These are phyloP conservation scores for Pichia inconspicua DNA, from an alignment of 1,139 yeast genomes.

Conservation along the genomic window DNA sequence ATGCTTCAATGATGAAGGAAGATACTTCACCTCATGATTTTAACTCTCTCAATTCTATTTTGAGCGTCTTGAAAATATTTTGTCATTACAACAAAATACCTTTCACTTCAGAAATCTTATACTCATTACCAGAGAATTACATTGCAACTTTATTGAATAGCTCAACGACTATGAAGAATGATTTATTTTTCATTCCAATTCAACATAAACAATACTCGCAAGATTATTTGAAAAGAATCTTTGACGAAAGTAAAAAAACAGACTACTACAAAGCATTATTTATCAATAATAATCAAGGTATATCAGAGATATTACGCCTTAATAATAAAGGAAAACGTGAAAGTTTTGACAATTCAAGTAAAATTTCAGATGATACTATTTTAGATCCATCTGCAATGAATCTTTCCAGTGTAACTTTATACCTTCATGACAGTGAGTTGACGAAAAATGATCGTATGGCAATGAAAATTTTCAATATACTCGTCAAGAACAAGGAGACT, in stretches of 20 bases:
- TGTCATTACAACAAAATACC: conserved; percentile 43
- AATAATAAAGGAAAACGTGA: background rate
- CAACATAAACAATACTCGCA: conserved; percentile 18
- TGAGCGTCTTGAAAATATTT: conserved; percentile 48
- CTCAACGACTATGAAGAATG: conserved; percentile 13
- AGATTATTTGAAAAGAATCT: conserved; percentile 10
- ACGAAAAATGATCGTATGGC: conserved; percentile 19
- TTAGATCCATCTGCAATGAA: conserved; percentile 23
- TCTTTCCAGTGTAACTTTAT: conserved; percentile 19
- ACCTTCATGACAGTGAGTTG: conserved; percentile 14
- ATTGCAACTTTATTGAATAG: conserved; percentile 19
- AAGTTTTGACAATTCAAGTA: conserved; percentile 14
- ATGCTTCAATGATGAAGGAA: conserved; percentile 40
- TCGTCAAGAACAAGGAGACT: conserved; percentile 20
- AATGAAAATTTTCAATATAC: conserved; percentile 19
- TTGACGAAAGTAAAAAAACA: conserved; percentile 10
- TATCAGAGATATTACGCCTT: background rate
- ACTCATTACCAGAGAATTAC: conserved; percentile 37
- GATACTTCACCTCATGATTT: conserved; percentile 13
- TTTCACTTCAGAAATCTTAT: conserved; percentile 45
- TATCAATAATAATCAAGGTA: conserved; percentile 22
- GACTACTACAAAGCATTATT: conserved; percentile 18
- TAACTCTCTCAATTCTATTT: conserved; percentile 31
- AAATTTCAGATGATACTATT: conserved; percentile 22
- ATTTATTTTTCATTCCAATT: conserved; percentile 21